Conservation (phyloP, 2,329 filamentous ascomycete species). For the Cordyceps tenuipes region DNA sequence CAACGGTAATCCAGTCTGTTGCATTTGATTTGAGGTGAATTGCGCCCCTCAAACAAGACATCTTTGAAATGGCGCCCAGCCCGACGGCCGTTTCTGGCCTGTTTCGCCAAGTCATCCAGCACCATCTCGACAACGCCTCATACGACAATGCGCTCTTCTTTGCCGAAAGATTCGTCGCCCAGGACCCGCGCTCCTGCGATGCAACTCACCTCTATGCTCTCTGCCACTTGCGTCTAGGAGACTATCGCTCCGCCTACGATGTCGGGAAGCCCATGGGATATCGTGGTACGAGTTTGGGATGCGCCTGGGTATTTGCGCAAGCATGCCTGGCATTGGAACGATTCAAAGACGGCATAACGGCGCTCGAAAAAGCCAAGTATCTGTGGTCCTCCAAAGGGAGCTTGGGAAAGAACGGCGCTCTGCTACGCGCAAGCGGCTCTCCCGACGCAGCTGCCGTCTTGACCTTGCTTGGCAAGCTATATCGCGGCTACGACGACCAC, state of each 20-base stretch:
- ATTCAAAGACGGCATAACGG: slow-evolving; percentile 71
- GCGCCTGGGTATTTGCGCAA: slow-evolving; percentile 86
- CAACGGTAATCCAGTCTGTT: not conserved
- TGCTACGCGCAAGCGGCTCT: slow-evolving; percentile 62
- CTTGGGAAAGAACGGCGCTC: slow-evolving; percentile 77
- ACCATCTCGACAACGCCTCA: slow-evolving; percentile 81
- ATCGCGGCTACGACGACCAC: slow-evolving; percentile 71
- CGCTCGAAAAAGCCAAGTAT: slow-evolving; percentile 72
- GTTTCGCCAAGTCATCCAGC: slow-evolving; percentile 52
- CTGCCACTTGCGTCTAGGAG: slow-evolving; percentile 74
- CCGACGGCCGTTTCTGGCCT: slow-evolving; percentile 41
- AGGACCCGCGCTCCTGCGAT: slow-evolving; percentile 74
- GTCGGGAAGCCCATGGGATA: slow-evolving; percentile 63
- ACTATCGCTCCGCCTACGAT: slow-evolving; percentile 80
- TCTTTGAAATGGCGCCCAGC: slow-evolving; percentile 42
- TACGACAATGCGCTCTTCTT: slow-evolving; percentile 90
- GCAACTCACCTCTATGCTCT: slow-evolving; percentile 75
- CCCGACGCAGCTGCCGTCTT: slow-evolving; percentile 71
- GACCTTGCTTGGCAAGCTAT: slow-evolving; percentile 80
- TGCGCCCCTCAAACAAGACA: not conserved
- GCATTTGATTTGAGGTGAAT: not conserved
- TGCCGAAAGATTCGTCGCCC: slow-evolving; percentile 74
- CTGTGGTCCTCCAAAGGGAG: slow-evolving; percentile 68
- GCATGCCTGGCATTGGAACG: slow-evolving; percentile 73
- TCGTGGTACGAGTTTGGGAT: slow-evolving; percentile 71